Conservation (phyloP, 495 filamentous ascomycete species). For the Tetracladium marchalianum region DNA sequence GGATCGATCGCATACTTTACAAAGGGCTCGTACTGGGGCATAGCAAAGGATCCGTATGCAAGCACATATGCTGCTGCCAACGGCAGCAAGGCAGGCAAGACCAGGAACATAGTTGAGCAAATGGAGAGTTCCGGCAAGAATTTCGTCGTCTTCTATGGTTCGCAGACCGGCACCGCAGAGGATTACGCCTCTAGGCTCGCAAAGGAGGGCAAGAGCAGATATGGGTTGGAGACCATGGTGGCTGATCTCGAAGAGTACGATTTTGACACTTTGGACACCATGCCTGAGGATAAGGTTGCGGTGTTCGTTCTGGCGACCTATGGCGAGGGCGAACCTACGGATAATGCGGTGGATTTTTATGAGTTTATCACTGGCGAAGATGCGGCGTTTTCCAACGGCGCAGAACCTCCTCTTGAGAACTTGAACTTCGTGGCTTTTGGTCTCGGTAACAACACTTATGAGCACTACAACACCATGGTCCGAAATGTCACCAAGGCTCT, state of each 20-base stretch:
- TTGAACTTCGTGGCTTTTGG: constrained; percentile 94
- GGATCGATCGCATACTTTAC: constrained; percentile 94
- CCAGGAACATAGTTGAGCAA: constrained; percentile 86
- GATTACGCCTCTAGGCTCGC: constrained; percentile 96
- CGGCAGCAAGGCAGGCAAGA: constrained; percentile 74
- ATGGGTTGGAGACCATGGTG: constrained; percentile 96
- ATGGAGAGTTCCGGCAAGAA: constrained; percentile 95
- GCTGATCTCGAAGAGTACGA: constrained; percentile 98
- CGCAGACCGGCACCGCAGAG: constrained; percentile 96
- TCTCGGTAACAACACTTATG: constrained; percentile 97
- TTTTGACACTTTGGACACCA: constrained; percentile 84
- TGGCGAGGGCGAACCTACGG: constrained; percentile 95
- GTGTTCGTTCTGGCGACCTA: constrained; percentile 97
- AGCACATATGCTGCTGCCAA: constrained; percentile 55
- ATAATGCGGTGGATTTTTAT: constrained; percentile 98
- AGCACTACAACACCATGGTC: constrained; percentile 99
- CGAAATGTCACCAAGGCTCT: constrained; percentile 76
- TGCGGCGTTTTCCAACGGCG: constrained; percentile 67
- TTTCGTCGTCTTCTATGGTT: constrained; percentile 96
- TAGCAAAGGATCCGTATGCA: constrained; percentile 81
- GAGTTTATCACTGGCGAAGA: constrained; percentile 86
- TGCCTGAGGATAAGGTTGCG: constrained; percentile 82
- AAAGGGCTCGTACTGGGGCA: constrained; percentile 86
- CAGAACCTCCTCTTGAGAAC: constrained; percentile 68
- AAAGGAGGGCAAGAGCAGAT: constrained; percentile 94